Base-by-base conservation (phyloP, 768 basidiomycete genomes). In the Agrocybe pediades region DNA sequence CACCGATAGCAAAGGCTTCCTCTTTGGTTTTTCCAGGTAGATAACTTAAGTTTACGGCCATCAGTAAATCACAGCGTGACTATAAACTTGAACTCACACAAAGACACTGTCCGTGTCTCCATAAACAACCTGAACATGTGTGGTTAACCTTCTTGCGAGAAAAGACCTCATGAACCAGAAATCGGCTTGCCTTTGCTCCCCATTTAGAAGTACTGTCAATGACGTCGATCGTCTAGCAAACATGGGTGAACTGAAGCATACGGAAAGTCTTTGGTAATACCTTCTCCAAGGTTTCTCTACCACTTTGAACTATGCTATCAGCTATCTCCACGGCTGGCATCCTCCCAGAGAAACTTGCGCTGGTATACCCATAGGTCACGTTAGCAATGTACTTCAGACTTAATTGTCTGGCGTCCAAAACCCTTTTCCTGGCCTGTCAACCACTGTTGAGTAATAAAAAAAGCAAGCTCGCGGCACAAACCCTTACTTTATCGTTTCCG, bases 291-390 rank as follows among this genome's bases (percentile, higher is more conserved):
- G 93, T 98, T 71, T 98, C 95, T 36, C 97, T 80, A 5, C 97
- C 96, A 40, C 85, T 95, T 72, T 98, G 95, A 0, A 99, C 96
- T 61, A 98, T 98, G 52, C 93, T 93, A 63, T 99, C 97, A 0
- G 97, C 97, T 36, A 99, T 93, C 68, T 98, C 95, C 17, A 98
- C 95, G 9, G 92, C 93, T 20, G 97, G 97, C 97, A 99, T 98
- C 44, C 97, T 79, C 2, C 97, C 97, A 15, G 95, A 98, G 65
- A 86, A 97, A 1, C 90, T 89, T 2, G 97, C 97, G 55, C 90
- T 81, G 0, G 96, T 98, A 66, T 99, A 98, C 0, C 97, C 96
- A 62, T 99, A 98, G 0, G 93, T 98, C 36, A 92, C 90, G 65
- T 98, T 94, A 30, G 91, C 84, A 42, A 99, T 95, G 60, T 88